phyloP scores from a whole-genome alignment of 306 rosid species.

The Lathyrus aphaca region DNA sequence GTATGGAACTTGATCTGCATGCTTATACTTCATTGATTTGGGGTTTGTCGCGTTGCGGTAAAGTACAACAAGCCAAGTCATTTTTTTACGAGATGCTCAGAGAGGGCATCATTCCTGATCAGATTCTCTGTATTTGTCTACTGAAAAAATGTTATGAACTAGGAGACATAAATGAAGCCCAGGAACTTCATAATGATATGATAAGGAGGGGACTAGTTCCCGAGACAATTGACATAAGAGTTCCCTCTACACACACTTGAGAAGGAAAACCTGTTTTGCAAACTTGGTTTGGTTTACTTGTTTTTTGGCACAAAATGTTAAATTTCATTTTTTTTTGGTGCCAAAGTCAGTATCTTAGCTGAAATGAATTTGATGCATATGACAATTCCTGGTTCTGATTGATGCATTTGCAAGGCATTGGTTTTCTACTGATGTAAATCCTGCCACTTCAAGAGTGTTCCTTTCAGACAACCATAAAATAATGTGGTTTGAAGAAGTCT shows the following conservation, averaged over 20 bases:
- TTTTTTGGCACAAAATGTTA: constrained; percentile 28
- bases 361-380: constrained; percentile 39
- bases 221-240: constrained; percentile 31
- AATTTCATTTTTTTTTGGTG: constrained; percentile 12
- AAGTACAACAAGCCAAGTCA: constrained; percentile 66
- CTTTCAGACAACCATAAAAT: constrained; percentile 20
- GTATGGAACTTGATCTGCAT: constrained; percentile 71
- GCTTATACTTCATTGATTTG: constrained; percentile 84
- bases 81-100: constrained; percentile 77
- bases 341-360: constrained; percentile 27
- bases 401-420: constrained; percentile 40
- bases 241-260: constrained; percentile 54
- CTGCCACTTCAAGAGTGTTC: constrained; percentile 30
- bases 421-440: constrained; percentile 37
- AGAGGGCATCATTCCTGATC: constrained; percentile 76
- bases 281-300: constrained; percentile 32
- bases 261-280: constrained; percentile 29
- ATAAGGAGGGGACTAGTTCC: constrained; percentile 59
- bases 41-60: constrained; percentile 71
- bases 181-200: constrained; percentile 67
- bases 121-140: constrained; percentile 66
- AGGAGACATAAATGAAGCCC: constrained; percentile 72
- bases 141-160: constrained; percentile 65
- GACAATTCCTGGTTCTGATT: constrained; percentile 31
- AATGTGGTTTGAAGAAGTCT: constrained; percentile 25